phyloP scores from a whole-genome alignment of 2,329 filamentous ascomycete genomes.

The Raffaelea deltoideospora region DNA sequence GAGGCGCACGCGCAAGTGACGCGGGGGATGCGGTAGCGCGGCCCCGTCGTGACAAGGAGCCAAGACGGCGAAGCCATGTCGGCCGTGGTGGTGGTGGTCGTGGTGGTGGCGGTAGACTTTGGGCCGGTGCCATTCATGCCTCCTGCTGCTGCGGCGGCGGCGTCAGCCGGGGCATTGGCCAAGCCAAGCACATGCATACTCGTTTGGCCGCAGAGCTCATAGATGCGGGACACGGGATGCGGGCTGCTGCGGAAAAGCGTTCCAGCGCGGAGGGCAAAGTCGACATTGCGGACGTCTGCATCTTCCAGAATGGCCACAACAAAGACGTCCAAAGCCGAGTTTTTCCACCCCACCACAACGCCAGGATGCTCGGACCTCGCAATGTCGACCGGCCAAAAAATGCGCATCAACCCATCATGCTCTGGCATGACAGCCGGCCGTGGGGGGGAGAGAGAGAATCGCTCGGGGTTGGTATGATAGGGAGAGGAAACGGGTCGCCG shows the following conservation, averaged over 20 bases:
- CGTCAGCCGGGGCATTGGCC: constrained; percentile 45
- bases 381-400: constrained; percentile 94
- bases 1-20: constrained; percentile 58
- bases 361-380: constrained; percentile 57
- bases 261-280: constrained; percentile 71
- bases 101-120: too few relatives aligned
- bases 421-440: constrained; percentile 52
- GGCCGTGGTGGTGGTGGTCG: neutral
- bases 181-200: constrained; percentile 77
- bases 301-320: constrained; percentile 81
- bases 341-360: constrained; percentile 89
- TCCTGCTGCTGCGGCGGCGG: too few relatives aligned
- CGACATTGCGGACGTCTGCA: constrained; percentile 75
- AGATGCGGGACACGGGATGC: constrained; percentile 66
- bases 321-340: constrained; percentile 79
- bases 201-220: constrained; percentile 67
- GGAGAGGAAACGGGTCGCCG: too few relatives aligned
- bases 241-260: constrained; percentile 71
- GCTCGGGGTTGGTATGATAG: too few relatives aligned
- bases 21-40: constrained; percentile 41
- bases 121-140: too few relatives aligned
- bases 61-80: constrained; percentile 44
- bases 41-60: constrained; percentile 45
- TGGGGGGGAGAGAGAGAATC: too few relatives aligned
- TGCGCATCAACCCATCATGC: constrained; percentile 83